Evolutionary conservation across 2,329 filamentous ascomycete species (phyloP), one percentile per base, ranked within the genome.

Genomic region (Ilyonectria mors-panacis): DNA sequence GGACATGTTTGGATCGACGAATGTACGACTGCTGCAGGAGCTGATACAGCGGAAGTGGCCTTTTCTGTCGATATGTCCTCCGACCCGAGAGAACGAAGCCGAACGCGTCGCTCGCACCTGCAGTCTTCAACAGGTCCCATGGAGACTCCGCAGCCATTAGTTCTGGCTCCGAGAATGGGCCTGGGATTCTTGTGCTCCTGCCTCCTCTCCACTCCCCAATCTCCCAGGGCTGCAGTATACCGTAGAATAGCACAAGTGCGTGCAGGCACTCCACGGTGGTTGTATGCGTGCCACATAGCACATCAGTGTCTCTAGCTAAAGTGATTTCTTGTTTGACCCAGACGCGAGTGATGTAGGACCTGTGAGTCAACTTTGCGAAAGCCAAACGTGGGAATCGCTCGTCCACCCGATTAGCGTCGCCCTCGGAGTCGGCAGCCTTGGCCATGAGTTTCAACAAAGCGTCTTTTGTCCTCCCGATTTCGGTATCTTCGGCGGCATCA

Each of bases 311-410:
- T 26, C 19, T 42, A 7, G 63, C 63, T 7, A 66, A 30, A 12
- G 63, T 66, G 15, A 66, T 60, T 53, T 66, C 63, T 19, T 66
- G 63, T 19, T 66, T 66, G 10, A 62, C 58, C 63, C 63, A 66
- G 13, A 66, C 63, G 1, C 63, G 63, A 8, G 53, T 54, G n/a
- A 66, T 62, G 30, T 66, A 66, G 1, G 53, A 12, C 21, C 63
- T 45, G 6, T 57, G 19, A 13, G 51, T 62, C 8, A 66, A 28
- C 6, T 37, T 30, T 33, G 63, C 63, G 15, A 66, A 54, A 13
- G 63, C 63, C n/a, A 66, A 17, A 21, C 63, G 39, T 1, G 63
- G 63, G 19, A 66, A 17, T 23, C 63, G 50, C 21, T 66, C 58
- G 4, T 58, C 30, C 13, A 26, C 17, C 7, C 35, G 51, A 19